Conservation (phyloP, 2,329 filamentous ascomycete species). For the Fusarium citri region DNA sequence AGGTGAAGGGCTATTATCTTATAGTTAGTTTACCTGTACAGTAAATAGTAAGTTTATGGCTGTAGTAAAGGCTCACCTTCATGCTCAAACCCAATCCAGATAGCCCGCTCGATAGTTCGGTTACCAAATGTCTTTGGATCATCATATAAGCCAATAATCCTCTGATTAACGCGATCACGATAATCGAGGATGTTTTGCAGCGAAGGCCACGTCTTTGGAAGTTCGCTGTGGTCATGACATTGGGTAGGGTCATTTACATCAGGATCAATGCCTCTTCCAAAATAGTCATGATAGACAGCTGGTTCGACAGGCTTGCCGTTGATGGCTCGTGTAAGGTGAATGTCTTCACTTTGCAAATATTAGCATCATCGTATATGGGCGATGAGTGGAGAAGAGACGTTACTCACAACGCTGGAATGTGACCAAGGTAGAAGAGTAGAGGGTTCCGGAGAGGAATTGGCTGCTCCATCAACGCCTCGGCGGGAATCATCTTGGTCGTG, state of each 20-base stretch:
- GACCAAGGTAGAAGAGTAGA: neutral
- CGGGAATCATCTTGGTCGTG: neutral
- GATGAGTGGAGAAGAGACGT: neutral
- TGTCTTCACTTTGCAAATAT: neutral
- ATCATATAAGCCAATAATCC: neutral
- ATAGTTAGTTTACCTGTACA: neutral
- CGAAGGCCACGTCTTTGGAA: slow-evolving; percentile 1
- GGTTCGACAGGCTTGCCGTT: neutral
- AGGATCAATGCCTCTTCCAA: neutral
- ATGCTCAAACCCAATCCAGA: neutral
- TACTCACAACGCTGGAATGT: slow-evolving; percentile 1
- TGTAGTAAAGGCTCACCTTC: neutral
- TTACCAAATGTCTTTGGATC: neutral
- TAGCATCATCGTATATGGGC: neutral
- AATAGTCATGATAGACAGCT: neutral
- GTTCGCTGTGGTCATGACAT: slow-evolving; percentile 3
- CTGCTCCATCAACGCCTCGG: neutral
- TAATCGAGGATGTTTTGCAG: neutral
- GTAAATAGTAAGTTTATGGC: neutral
- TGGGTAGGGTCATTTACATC: neutral
- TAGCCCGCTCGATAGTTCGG: neutral
- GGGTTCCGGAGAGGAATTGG: neutral
- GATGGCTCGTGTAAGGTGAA: neutral
- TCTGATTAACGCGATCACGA: neutral
- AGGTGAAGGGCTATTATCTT: neutral